Conservation (phyloP, 116 monocot species). For the Dioscorea cayenensis region DNA sequence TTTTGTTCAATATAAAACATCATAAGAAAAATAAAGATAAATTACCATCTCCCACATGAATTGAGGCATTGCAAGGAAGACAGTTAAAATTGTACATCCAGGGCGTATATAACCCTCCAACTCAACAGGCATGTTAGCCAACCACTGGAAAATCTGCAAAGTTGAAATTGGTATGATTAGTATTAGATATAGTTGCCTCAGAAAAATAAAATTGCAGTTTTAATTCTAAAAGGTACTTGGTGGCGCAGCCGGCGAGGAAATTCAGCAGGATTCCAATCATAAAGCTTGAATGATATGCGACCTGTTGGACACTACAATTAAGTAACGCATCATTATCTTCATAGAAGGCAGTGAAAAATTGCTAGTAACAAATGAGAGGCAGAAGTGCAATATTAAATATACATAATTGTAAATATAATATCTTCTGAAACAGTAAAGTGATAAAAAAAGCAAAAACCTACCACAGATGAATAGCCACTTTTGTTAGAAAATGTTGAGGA, state of each 20-base stretch:
- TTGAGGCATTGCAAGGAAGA: slow-evolving; percentile 94
- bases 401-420: not conserved
- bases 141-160: slow-evolving; percentile 91
- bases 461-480: slow-evolving; percentile 73
- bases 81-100: slow-evolving; percentile 90
- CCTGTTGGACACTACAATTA: slow-evolving; percentile 95
- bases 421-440: not conserved
- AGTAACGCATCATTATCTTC: slow-evolving; percentile 20
- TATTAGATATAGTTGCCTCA: not conserved
- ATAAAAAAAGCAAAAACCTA: slow-evolving; percentile 22
- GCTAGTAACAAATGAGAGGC: not conserved
- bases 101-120: slow-evolving; percentile 99
- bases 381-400: not conserved
- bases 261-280: slow-evolving; percentile 99
- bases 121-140: slow-evolving; percentile 98
- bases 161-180: not conserved
- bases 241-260: slow-evolving; percentile 89
- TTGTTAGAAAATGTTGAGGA: slow-evolving; percentile 60
- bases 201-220: not conserved
- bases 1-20: not conserved
- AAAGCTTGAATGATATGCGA: slow-evolving; percentile 97
- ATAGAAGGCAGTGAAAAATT: slow-evolving; percentile 1
- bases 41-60: slow-evolving; percentile 91
- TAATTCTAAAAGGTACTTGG: slow-evolving; percentile 51
- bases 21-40: not conserved